Evolutionary conservation across 306 rosid species (phyloP).

Genomic region (Aeschynomene evenia): DNA sequence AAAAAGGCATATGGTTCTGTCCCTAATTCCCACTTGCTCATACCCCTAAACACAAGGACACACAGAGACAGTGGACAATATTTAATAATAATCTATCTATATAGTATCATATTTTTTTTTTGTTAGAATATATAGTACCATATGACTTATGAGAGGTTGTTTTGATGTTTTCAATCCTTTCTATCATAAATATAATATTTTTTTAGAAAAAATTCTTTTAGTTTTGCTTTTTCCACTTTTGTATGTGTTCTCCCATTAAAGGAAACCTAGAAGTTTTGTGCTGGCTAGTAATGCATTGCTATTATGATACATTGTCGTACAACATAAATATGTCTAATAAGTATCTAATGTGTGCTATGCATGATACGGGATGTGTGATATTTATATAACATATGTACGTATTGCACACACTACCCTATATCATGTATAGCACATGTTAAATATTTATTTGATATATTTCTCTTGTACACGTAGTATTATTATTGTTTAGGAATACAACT

Average conservation of each 20-base stretch:
- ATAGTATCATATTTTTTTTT: too few relatives aligned
- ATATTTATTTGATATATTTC: too few relatives aligned
- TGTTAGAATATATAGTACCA: too few relatives aligned
- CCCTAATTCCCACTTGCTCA: constrained; percentile 38
- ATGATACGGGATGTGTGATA: too few relatives aligned
- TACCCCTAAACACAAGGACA: not conserved
- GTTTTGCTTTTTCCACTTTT: not conserved
- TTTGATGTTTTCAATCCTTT: not conserved
- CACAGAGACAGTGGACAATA: not conserved
- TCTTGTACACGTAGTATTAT: too few relatives aligned
- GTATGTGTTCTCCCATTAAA: not conserved
- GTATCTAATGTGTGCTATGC: too few relatives aligned
- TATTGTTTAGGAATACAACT: constrained; percentile 9
- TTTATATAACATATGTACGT: too few relatives aligned
- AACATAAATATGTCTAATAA: too few relatives aligned
- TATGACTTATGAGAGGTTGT: not conserved
- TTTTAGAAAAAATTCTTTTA: not conserved
- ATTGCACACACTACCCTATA: too few relatives aligned
- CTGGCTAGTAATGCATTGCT: constrained; percentile 5
- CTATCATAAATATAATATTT: not conserved
- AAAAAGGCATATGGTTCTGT: constrained; percentile 57
- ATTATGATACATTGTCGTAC: not conserved
- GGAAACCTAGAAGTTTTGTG: not conserved
- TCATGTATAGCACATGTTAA: too few relatives aligned
- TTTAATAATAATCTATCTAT: not conserved